These are phyloP conservation scores for Vararia minispora DNA, from an alignment of 768 basidiomycete species.

Conservation along the genomic window DNA sequence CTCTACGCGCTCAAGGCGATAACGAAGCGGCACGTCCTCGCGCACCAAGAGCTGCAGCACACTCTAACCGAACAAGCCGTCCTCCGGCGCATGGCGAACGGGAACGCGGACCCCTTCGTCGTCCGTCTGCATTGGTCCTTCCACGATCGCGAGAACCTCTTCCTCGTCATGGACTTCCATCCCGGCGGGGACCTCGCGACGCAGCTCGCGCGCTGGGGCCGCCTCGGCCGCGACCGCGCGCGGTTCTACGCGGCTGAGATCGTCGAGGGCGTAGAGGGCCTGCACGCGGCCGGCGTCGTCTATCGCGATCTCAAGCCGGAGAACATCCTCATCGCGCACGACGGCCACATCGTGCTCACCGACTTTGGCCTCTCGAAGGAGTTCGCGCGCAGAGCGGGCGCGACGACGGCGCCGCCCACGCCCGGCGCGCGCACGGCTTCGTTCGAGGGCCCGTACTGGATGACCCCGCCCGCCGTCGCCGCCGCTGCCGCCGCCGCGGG, in stretches of 20 bases:
- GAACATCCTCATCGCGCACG: conserved; percentile 87
- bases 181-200: conserved; percentile 96
- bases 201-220: conserved; percentile 92
- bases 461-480: too few relatives aligned
- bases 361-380: conserved; percentile 95
- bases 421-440: conserved; percentile 40
- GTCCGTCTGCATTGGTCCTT: conserved; percentile 97
- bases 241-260: conserved; percentile 98
- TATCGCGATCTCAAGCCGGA: conserved; percentile 97
- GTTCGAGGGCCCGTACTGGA: conserved; percentile 66
- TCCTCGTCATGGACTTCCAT: conserved; percentile 97
- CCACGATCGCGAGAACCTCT: conserved; percentile 95
- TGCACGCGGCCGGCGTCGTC: conserved; percentile 91
- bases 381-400: conserved; percentile 48
- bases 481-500: too few relatives aligned
- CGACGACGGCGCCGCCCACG: conserved; percentile 45
- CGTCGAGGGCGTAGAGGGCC: conserved; percentile 89
- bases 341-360: conserved; percentile 94
- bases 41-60: conserved; percentile 93
- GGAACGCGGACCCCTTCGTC: conserved; percentile 84
- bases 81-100: conserved; percentile 85
- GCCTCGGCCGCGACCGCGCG: conserved; percentile 85
- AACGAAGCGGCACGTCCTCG: conserved; percentile 92
- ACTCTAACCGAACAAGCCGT: conserved; percentile 96
- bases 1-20: conserved; percentile 95